A percentile compares a stretch with the other conserved stretches of the same genome.
These are phyloP conservation scores for Pseudogymnoascus sp. DNA, from an alignment of 2,329 filamentous ascomycete genomes.

Conservation along the genomic window DNA sequence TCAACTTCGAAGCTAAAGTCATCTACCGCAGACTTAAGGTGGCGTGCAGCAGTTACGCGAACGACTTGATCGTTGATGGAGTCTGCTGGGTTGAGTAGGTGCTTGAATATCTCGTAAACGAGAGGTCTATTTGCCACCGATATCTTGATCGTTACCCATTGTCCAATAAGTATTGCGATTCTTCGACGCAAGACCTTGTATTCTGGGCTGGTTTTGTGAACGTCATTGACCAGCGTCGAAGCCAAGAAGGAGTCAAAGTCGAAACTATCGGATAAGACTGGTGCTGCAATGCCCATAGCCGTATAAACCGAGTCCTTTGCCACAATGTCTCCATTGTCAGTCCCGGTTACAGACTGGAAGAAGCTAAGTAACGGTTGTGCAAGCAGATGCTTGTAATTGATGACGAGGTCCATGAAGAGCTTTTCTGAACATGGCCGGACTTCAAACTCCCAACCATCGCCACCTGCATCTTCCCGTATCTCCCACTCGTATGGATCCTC, in stretches of 20 bases:
- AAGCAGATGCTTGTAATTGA: slow-evolving; percentile 77
- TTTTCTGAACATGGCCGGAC: slow-evolving; percentile 89
- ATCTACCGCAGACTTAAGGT: slow-evolving; percentile 71
- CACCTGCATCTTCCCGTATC: slow-evolving; percentile 73
- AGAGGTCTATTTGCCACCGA: slow-evolving; percentile 58
- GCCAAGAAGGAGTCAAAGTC: slow-evolving; percentile 78
- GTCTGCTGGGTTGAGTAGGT: slow-evolving; percentile 71
- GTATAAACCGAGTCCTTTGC: slow-evolving; percentile 93
- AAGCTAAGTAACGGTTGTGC: slow-evolving; percentile 72
- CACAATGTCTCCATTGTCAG: slow-evolving; percentile 51
- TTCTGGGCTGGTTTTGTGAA: slow-evolving; percentile 50
- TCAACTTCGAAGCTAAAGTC: slow-evolving; percentile 74
- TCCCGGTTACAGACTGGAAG: slow-evolving; percentile 67
- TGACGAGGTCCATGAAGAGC: slow-evolving; percentile 82
- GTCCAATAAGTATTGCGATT: slow-evolving; percentile 78
- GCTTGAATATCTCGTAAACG: slow-evolving; percentile 82
- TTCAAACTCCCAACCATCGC: slow-evolving; percentile 84
- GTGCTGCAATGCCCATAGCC: slow-evolving; percentile 76
- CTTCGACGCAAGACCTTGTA: slow-evolving; percentile 81
- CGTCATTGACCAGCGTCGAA: slow-evolving; percentile 67
- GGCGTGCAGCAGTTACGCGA: slow-evolving; percentile 78
- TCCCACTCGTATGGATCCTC: slow-evolving; percentile 96
- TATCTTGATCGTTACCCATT: slow-evolving; percentile 79
- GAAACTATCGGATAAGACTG: slow-evolving; percentile 63
- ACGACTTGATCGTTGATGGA: slow-evolving; percentile 84